These are phyloP conservation scores for Eimeria necatrix DNA, from an alignment of 169 alveolate genomes.

Conservation along the genomic window DNA sequence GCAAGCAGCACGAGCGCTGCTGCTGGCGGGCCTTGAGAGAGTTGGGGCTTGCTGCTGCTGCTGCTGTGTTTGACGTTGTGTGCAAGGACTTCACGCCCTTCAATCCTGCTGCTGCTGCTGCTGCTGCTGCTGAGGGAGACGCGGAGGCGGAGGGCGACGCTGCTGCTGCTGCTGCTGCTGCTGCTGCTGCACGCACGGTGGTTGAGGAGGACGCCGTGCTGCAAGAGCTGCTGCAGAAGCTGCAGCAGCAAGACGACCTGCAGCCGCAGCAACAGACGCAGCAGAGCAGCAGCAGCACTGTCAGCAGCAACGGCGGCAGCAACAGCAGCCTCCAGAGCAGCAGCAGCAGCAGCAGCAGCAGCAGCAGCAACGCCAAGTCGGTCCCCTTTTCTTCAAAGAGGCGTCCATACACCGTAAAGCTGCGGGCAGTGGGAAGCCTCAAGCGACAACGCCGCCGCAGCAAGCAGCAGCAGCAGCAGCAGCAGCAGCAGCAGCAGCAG, in stretches of 20 bases:
- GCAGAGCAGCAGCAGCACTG: not conserved
- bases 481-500: not conserved
- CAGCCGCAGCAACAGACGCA: not conserved
- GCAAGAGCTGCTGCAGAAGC: constrained; percentile 36
- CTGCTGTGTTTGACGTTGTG: constrained; percentile 52
- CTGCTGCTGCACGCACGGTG: not conserved
- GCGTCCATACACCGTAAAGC: not conserved
- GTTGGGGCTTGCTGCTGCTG: not conserved
- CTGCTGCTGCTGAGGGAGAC: not conserved
- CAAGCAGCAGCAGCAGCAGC: too few species aligned
- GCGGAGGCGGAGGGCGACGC: not conserved
- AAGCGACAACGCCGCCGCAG: not conserved
- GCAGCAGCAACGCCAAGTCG: not conserved
- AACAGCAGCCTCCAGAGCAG: not conserved
- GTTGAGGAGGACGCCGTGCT: not conserved
- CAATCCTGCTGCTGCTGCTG: constrained; percentile 19
- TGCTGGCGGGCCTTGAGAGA: constrained; percentile 64
- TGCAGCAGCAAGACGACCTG: not conserved
- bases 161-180: not conserved
- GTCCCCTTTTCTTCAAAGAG: not conserved
- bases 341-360: constrained; percentile 1
- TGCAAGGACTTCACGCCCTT: constrained; percentile 9
- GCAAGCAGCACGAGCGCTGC: constrained; percentile 49
- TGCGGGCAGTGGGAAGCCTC: not conserved
- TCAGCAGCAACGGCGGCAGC: not conserved